Evolutionary conservation across 495 filamentous ascomycete species (phyloP), one percentile per base, ranked within the genome.

Genomic region (Xeromyces bisporus): DNA sequence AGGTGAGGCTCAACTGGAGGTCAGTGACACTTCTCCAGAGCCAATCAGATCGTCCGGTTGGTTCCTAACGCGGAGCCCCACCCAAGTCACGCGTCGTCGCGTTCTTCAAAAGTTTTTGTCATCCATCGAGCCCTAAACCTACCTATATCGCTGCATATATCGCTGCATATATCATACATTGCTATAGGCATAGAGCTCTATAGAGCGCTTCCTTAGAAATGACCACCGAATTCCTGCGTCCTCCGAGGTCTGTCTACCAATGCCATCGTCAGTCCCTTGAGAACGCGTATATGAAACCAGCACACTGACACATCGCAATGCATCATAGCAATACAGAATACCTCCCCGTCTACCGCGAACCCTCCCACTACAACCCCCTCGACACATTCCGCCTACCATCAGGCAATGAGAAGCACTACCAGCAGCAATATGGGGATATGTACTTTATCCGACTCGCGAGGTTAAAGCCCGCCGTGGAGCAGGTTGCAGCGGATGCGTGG

Each of bases 391-490:
- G 60, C 27, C 66, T 94, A 7, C 69, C 74, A 1, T 73, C 73
- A 39, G 73, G 70, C 7, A 48, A 58, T n/a, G 64, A 74, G 18
- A 71, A 76, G 28, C 74, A 80, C 14, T 99, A 96, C 44, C 67
- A 82, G 48, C 91, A 96, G 49, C 91, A 99, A 62, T 99, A 78
- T 71, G 80, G 74, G 36, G 86, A 94, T 44, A 82, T 94, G 69
- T 99, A 99, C 61, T 96, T 93, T 50, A 55, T 93, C 41, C 80
- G 91, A 21, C 68, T 96, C 8, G 71, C 80, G 6, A 78, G 77
- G 50, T 69, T 99, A 47, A 93, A 91, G 53, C 80, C 86, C 6
- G 67, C 68, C 1, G 77, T 91, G 0, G 82, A 89, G 50, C 51
- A 68, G 35, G 60, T 78, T 30, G 89, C 85, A 1, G 47, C 48